Base-by-base conservation (phyloP, 2,329 filamentous ascomycete species). In the Cercospora beticola region DNA sequence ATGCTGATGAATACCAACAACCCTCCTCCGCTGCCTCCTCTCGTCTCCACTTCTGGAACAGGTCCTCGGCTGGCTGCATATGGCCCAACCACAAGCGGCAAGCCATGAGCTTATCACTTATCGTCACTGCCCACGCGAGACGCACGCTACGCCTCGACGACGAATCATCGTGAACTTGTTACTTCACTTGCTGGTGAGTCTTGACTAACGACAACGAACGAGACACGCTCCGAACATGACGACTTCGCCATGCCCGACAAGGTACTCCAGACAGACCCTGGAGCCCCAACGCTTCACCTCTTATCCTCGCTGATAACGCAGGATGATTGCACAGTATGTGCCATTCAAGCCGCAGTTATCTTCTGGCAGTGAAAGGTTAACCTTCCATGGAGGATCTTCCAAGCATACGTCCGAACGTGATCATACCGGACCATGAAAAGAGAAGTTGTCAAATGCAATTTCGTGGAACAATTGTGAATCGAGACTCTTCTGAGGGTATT, bases 251-350 rank as follows among this genome's bases (percentile, higher is more conserved):
- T 58, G 54, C 64, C 54, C 26, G 28, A 28, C 64, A 28, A 56
- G 43, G 40, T 43, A 31, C 46, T 57, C 46, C 59, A 62, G n/a
- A 62, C 36, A 3, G 36, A 43, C 36, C 36, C 36, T 43, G 36
- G 36, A 43, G 8, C 36, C 36, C 36, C 36, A 43, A 43, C 36
- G 36, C 36, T 43, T 36, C 33, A 31, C 6, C 54, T 30, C 5
- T 40, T 40, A 6, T 46, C 33, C 57, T 58, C 57, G 30, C 40
- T 64, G 65, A 67, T 67, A 64, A 67, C 52, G 52, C 54, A 64
- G 33, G 36, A 33, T 59, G 61, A 62, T 62, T 52, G 49, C 23
- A n/a, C 6, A 40, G 14, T 40, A 40, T n/a, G 36, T 40, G 36
- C 36, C 36, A 40, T 40, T 43, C 16, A 6, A n/a, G 36, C 36